Percentiles rank a stretch among this genome's conserved stretches.
phyloP scores from a whole-genome alignment of 176 grass and related monocot genomes.

The Luzula sylvatica region DNA sequence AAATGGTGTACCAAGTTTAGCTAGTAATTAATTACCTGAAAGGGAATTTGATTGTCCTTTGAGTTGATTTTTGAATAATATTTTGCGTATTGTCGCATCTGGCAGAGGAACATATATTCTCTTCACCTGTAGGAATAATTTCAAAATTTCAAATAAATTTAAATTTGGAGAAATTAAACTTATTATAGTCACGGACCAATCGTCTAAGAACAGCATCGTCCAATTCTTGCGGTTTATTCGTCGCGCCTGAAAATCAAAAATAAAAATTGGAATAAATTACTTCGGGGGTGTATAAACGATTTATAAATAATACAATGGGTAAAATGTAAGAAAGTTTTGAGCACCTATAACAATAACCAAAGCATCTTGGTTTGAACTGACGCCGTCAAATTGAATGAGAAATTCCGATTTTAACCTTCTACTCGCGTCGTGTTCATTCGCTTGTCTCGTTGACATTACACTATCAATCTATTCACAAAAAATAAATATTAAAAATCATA shows the following conservation, averaged over 20 bases:
- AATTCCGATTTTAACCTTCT: constrained; percentile 96
- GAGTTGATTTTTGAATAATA: constrained; percentile 89
- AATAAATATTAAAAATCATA: constrained; percentile 3
- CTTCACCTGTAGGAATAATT: constrained; percentile 57
- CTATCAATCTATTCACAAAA: constrained; percentile 76
- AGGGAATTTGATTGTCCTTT: constrained; percentile 79
- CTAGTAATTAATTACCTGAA: constrained; percentile 58
- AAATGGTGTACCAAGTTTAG: too few species aligned
- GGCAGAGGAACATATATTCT: constrained; percentile 95
- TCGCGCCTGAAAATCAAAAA: constrained; percentile 64
- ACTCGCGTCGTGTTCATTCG: constrained; percentile 89
- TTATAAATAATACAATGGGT: background rate
- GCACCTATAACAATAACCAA: constrained; percentile 90
- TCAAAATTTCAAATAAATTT: background rate
- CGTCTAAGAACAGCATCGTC: constrained; percentile 97
- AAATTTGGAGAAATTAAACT: background rate
- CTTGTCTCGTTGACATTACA: constrained; percentile 78
- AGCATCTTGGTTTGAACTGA: constrained; percentile 73
- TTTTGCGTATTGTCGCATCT: constrained; percentile 54
- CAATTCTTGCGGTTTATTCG: constrained; percentile 97
- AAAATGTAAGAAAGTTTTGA: constrained; percentile 9
- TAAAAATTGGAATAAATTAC: constrained; percentile 9
- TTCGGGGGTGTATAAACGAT: too few species aligned
- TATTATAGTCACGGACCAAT: constrained; percentile 56
- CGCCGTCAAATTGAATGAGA: constrained; percentile 91